A percentile compares a stretch with the other conserved stretches of the same genome.
These are phyloP conservation scores for Backusella parvicylindrica DNA, from an alignment of 192 early-diverging fungal species.

Conservation along the genomic window DNA sequence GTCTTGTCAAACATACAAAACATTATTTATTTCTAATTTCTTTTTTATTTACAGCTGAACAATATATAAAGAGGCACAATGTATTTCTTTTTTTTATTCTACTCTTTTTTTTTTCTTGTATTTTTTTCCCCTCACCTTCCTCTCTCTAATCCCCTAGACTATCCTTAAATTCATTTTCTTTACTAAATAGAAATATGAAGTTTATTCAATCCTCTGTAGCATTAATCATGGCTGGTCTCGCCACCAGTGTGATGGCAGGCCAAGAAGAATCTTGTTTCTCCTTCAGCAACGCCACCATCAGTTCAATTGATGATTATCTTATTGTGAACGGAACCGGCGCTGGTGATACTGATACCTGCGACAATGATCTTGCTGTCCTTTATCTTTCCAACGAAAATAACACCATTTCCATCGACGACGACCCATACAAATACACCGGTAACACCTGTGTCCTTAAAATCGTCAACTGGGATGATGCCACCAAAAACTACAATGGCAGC, in stretches of 20 bases:
- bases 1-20: slow-evolving; percentile 1
- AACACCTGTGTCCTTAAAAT: background rate
- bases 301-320: background rate
- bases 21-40: background rate
- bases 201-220: background rate
- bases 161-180: background rate
- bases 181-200: background rate
- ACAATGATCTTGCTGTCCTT: background rate
- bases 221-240: background rate
- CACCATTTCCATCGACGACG: background rate
- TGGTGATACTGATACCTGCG: background rate
- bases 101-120: background rate
- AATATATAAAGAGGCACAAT: slow-evolving; percentile 2
- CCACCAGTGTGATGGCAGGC: background rate
- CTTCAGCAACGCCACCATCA: background rate
- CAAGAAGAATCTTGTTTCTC: background rate
- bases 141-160: background rate
- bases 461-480: background rate
- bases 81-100: background rate
- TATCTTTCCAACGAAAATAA: background rate
- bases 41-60: background rate
- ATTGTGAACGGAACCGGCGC: background rate
- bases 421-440: background rate
- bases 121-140: background rate
- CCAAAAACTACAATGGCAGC: background rate